phyloP scores from a whole-genome alignment of 208 protist species.

The Leishmania lainsoni region DNA sequence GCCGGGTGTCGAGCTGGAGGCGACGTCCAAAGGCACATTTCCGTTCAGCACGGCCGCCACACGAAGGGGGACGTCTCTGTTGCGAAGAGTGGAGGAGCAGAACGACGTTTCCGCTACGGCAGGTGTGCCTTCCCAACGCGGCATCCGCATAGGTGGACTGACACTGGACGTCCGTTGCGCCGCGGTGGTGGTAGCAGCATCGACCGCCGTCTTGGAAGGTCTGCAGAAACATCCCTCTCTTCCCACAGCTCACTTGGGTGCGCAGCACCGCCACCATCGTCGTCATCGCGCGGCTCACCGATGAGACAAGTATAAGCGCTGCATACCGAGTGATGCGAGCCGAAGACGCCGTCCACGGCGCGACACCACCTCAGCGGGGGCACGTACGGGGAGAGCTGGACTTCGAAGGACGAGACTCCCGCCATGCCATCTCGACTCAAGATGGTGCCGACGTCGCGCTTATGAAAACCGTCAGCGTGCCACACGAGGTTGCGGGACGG shows the following conservation, averaged over 20 bases:
- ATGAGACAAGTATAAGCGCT: slow-evolving; percentile 20
- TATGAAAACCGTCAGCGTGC: neutral
- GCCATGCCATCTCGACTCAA: too few relatives aligned
- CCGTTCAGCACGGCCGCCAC: slow-evolving; percentile 58
- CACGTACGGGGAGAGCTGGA: slow-evolving; percentile 53
- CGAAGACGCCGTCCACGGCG: slow-evolving; percentile 59
- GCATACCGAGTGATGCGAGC: slow-evolving; percentile 46
- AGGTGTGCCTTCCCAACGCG: neutral
- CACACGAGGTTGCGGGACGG: neutral
- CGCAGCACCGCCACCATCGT: neutral
- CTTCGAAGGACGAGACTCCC: slow-evolving; percentile 7
- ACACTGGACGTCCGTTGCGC: neutral
- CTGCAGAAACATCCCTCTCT: neutral
- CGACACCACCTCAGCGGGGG: slow-evolving; percentile 54
- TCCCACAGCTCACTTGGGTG: neutral
- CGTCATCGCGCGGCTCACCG: neutral
- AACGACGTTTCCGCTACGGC: neutral
- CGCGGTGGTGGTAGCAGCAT: neutral
- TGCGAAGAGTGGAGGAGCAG: neutral
- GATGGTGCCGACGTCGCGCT: neutral
- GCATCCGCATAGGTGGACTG: neutral
- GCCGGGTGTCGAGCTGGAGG: neutral
- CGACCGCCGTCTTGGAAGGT: neutral
- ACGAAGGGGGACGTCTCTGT: slow-evolving; percentile 16
- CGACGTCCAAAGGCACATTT: slow-evolving; percentile 35